A percentile compares a stretch with the other conserved stretches of the same genome.
These are phyloP conservation scores for Lactarius hengduanensis DNA, from an alignment of 768 basidiomycete genomes.

Conservation along the genomic window DNA sequence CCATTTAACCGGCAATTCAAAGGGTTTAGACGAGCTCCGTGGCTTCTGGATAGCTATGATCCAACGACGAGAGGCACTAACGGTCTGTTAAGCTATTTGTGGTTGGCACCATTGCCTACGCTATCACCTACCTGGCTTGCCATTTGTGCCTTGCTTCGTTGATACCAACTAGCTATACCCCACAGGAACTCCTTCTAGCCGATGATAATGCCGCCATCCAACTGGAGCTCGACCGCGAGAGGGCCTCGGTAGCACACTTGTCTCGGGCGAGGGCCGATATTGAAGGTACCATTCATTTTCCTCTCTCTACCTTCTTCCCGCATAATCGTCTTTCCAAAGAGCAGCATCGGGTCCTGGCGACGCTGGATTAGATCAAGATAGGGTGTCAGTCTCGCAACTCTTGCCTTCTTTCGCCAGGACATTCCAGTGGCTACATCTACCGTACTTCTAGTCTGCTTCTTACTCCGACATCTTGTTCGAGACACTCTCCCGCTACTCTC, in stretches of 20 bases:
- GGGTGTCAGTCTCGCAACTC: neutral
- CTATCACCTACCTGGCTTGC: neutral
- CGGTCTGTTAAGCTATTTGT: constrained; percentile 11
- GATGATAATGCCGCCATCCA: constrained; percentile 13
- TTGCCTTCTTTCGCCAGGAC: neutral
- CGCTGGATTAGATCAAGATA: neutral
- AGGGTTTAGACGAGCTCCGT: constrained; percentile 20
- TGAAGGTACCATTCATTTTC: constrained; percentile 17
- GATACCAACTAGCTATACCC: neutral
- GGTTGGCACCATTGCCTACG: neutral
- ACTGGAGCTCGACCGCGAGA: constrained; percentile 17
- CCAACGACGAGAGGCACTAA: constrained; percentile 11
- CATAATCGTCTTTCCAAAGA: constrained; percentile 9
- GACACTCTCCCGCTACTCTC: neutral
- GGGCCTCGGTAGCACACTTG: constrained; percentile 9
- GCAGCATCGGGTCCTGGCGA: constrained; percentile 10
- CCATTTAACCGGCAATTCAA: constrained; percentile 5
- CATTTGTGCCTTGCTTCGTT: neutral
- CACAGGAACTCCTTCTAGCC: constrained; percentile 9
- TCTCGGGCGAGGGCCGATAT: constrained; percentile 16
- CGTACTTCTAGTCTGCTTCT: neutral
- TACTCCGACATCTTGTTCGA: neutral
- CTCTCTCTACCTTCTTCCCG: neutral
- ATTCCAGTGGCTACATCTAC: neutral
- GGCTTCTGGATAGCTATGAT: constrained; percentile 3